Evolutionary conservation across 805 yeast species (phyloP), one percentile per base, ranked within the genome.

Genomic region (Candida quercuum): DNA sequence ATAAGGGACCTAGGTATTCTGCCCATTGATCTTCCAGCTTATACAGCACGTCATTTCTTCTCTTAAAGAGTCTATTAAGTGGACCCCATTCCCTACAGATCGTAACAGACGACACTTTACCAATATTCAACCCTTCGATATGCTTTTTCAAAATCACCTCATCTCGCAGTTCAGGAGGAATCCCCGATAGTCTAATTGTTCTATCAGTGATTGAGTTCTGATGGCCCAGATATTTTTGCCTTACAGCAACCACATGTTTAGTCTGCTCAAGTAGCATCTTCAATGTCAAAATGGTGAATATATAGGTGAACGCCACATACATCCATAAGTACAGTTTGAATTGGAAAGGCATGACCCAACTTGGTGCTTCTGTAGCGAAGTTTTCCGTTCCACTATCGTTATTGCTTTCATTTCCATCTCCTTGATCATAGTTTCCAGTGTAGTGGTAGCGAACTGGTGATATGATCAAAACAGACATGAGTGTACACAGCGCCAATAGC

Each of bases 131-230:
- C 9, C 74, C 71, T 49, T 87, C 93, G 19, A 91, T 79, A 52
- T 86, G 93, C 26, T 77, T 71, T 39, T 75, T 79, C 47, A 91
- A 61, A 12, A 75, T 77, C n/a, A 70, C 69, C 47, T 79, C 88
- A 39, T 77, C 80, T 36, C 97, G 69, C 29, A 89, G 63, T 32
- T 80, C 78, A 0, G 85, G 81, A 0, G 98, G 97, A 5, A 91
- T 86, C 1, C 98, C 98, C 26, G 91, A 78, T 12, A 91, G 58
- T 40, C 91, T 67, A 28, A 93, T 81, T 1, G 98, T 93, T 56
- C 96, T 71, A 66, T 91, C 98, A 0, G 98, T 86, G 41, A 91
- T 72, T 9, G 95, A 81, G 55, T 83, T 83, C 57, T 89, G 97
- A 45, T 72, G 74, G 0, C 98, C 97, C 46, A 91, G 65, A 52